Percentiles rank a stretch among this genome's conserved stretches.
Conservation (phyloP, 805 yeast species). For the Candida silvatica region DNA sequence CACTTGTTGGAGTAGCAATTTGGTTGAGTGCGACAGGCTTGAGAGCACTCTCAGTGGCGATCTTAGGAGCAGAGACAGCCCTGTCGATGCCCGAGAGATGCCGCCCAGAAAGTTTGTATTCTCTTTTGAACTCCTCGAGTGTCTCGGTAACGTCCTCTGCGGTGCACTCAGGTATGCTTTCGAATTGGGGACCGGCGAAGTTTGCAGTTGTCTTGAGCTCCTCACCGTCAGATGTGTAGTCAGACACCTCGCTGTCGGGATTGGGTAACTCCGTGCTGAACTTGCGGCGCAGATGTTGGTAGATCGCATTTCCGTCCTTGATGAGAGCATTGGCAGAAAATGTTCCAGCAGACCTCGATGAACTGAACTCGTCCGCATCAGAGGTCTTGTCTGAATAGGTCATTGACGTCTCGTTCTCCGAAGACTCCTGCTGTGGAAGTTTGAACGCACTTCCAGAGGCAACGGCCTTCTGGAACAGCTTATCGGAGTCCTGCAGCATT, state of each 20-base stretch:
- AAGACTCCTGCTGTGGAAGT: neutral
- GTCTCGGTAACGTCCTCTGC: conserved; percentile 14
- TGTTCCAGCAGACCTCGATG: conserved; percentile 11
- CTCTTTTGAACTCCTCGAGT: conserved; percentile 11
- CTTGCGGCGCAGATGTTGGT: conserved; percentile 15
- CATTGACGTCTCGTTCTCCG: conserved; percentile 5
- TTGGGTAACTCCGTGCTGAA: conserved; percentile 9
- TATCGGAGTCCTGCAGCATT: conserved; percentile 14
- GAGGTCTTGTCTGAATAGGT: conserved; percentile 21
- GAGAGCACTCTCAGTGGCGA: neutral
- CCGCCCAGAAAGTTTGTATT: conserved; percentile 6
- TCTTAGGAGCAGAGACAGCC: conserved; percentile 14
- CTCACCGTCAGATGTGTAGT: conserved; percentile 17
- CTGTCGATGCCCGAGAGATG: neutral
- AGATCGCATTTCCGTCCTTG: conserved; percentile 18
- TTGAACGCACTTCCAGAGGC: neutral
- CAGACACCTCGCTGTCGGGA: conserved; percentile 10
- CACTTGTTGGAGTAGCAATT: neutral
- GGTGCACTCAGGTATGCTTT: neutral
- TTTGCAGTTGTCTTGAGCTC: conserved; percentile 3
- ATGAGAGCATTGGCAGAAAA: conserved; percentile 15
- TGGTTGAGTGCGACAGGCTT: neutral
- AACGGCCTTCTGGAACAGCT: conserved; percentile 8
- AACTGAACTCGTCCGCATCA: conserved; percentile 19
- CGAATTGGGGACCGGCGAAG: neutral